Base-by-base conservation (phyloP, 2,329 filamentous ascomycete species). In the Penicillium sp. region DNA sequence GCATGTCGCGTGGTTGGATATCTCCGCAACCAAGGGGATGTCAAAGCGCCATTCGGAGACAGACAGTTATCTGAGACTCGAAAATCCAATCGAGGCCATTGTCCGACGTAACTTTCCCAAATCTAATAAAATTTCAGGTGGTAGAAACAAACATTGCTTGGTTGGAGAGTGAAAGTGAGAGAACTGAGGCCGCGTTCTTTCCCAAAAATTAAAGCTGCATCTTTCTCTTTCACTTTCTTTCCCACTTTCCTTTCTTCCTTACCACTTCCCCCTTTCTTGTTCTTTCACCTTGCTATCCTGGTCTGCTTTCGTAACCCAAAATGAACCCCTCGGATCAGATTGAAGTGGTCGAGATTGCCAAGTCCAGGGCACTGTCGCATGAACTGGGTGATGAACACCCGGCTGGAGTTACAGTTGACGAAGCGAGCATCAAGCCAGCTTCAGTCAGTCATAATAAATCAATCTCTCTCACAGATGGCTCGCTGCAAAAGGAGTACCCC, bases 251-350 rank as follows among this genome's bases (percentile, higher is more conserved):
- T 6, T n/a, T 18, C 33, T 35, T 37, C 7, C 7, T 3, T n/a
- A 5, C 4, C n/a, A n/a, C n/a, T n/a, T n/a, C n/a, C 14, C 5
- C 15, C 33, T 5, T 18, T 18, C n/a, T 15, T 12, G 3, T 29
- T 14, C 11, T 12, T 29, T 5, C n/a, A n/a, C n/a, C 27, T 29
- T 14, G 5, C 12, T 29, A 14, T 35, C n/a, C n/a, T n/a, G n/a
- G n/a, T 18, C 2, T n/a, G 6, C 15, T 8, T 18, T 6, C n/a
- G 4, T 3, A 3, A 11, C 8, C 33, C 56, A 61, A 18, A 35
- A 69, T 69, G 66, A 68, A 69, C 35, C 49, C 55, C 23, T 67
- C 65, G 20, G 62, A 69, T 49, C 64, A 65, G 3, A 50, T 62
- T 33, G 67, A 69, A 18, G 50, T 64, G 46, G 56, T 61, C 26